A percentile compares a stretch with the other conserved stretches of the same genome.
phyloP scores from a whole-genome alignment of 768 basidiomycete species.

The Trametes sanguinea region DNA sequence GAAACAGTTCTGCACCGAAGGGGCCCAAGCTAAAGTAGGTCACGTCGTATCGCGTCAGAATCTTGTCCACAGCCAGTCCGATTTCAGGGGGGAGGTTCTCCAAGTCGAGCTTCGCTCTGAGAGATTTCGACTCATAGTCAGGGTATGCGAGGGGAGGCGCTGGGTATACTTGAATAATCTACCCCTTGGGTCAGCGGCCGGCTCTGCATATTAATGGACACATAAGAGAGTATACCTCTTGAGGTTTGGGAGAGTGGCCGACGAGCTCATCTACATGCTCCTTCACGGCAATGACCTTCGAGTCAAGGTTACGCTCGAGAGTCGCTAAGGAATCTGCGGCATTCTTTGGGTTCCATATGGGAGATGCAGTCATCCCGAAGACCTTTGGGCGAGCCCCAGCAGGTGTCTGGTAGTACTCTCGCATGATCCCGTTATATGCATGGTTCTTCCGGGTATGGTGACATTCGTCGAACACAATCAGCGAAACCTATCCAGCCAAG shows the following conservation, averaged over 20 bases:
- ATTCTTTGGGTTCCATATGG: slow-evolving; percentile 79
- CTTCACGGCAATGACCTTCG: slow-evolving; percentile 74
- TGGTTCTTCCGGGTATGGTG: slow-evolving; percentile 60
- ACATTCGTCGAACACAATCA: slow-evolving; percentile 60
- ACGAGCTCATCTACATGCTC: slow-evolving; percentile 67
- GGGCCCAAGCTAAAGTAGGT: slow-evolving; percentile 69
- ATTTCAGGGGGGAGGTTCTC: slow-evolving; percentile 36
- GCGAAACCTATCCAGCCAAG: slow-evolving; percentile 44
- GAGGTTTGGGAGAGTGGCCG: slow-evolving; percentile 61
- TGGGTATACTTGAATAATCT: slow-evolving; percentile 62
- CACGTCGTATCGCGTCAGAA: slow-evolving; percentile 62
- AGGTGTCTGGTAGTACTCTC: slow-evolving; percentile 52
- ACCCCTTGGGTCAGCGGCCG: background rate
- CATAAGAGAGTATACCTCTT: slow-evolving; percentile 50
- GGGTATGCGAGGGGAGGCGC: slow-evolving; percentile 51
- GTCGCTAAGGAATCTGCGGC: slow-evolving; percentile 60
- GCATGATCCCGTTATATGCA: slow-evolving; percentile 60
- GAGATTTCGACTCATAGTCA: slow-evolving; percentile 54
- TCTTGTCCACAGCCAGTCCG: slow-evolving; percentile 57
- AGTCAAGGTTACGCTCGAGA: slow-evolving; percentile 71
- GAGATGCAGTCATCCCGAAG: slow-evolving; percentile 94
- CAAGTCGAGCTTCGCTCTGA: slow-evolving; percentile 54
- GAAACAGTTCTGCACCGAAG: slow-evolving; percentile 72
- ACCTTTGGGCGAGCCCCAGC: slow-evolving; percentile 63
- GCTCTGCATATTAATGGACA: background rate